phyloP scores from a whole-genome alignment of 495 filamentous ascomycete genomes.

The Aspergillus nidulans region DNA sequence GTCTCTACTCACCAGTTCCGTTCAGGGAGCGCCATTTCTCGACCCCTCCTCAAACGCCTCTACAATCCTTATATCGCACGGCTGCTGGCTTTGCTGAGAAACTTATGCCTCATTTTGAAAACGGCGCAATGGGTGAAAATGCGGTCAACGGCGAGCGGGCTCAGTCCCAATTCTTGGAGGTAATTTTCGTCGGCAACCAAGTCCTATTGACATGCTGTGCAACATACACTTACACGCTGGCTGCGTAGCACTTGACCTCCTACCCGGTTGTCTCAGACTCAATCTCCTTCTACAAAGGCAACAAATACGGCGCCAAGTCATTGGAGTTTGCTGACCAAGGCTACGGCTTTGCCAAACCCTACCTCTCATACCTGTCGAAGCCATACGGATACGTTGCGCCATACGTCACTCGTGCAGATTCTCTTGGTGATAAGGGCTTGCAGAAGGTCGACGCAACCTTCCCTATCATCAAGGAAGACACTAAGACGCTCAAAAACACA shows the following conservation, averaged over 20 bases:
- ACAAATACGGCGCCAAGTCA: constrained; percentile 76
- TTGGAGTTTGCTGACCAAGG: constrained; percentile 64
- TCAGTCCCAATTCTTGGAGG: constrained; percentile 62
- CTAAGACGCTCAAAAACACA: constrained; percentile 65
- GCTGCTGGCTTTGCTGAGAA: constrained; percentile 3
- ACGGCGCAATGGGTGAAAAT: constrained; percentile 40
- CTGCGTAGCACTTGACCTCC: constrained; percentile 66
- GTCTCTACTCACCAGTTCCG: neutral
- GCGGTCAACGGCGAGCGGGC: constrained; percentile 64
- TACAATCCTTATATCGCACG: neutral
- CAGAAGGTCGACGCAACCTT: constrained; percentile 70
- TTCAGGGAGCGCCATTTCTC: neutral
- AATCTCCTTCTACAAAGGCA: constrained; percentile 70
- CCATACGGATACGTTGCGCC: constrained; percentile 76
- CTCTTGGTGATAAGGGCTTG: constrained; percentile 71
- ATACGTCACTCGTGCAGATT: constrained; percentile 77
- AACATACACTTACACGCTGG: constrained; percentile 3
- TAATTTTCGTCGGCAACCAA: constrained; percentile 34
- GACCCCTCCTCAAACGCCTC: neutral
- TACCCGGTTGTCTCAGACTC: constrained; percentile 83
- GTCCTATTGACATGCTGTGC: neutral
- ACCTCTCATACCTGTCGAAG: constrained; percentile 70
- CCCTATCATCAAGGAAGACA: constrained; percentile 85
- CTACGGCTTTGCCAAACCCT: constrained; percentile 66
- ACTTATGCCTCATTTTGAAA: constrained; percentile 44